These are phyloP conservation scores for Canna indica DNA, from an alignment of 176 grass and related monocot species.

Conservation along the genomic window DNA sequence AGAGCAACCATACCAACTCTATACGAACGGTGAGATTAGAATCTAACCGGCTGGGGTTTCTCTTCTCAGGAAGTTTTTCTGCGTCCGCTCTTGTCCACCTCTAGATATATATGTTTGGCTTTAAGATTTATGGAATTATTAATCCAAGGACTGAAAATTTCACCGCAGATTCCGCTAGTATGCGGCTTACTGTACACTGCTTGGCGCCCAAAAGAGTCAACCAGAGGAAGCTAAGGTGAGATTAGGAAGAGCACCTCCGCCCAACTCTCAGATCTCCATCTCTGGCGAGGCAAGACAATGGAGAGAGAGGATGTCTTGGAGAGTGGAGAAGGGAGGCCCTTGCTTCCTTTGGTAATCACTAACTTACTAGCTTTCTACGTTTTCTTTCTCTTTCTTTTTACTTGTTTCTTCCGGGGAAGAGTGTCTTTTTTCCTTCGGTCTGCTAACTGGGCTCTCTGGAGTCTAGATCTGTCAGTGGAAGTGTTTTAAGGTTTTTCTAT, in stretches of 20 bases:
- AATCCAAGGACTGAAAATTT: background rate
- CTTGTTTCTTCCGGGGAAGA: no score
- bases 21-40: background rate
- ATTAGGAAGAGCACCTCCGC: background rate
- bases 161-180: no score
- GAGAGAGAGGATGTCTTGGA: conserved; percentile 2
- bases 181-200: background rate
- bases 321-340: conserved; percentile 8
- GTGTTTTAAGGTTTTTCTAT: background rate
- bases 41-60: background rate
- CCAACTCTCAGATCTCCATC: background rate
- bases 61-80: background rate
- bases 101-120: background rate
- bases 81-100: background rate
- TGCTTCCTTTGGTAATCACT: conserved; percentile 10
- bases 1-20: background rate
- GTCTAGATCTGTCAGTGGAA: background rate
- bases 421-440: background rate
- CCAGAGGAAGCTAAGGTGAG: background rate
- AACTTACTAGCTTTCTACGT: background rate
- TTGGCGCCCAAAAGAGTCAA: background rate
- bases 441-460: background rate
- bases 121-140: background rate
- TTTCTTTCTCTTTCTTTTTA: background rate
- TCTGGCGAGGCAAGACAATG: background rate